phyloP scores from a whole-genome alignment of 495 filamentous ascomycete genomes.

The Amniculicola lignicola region DNA sequence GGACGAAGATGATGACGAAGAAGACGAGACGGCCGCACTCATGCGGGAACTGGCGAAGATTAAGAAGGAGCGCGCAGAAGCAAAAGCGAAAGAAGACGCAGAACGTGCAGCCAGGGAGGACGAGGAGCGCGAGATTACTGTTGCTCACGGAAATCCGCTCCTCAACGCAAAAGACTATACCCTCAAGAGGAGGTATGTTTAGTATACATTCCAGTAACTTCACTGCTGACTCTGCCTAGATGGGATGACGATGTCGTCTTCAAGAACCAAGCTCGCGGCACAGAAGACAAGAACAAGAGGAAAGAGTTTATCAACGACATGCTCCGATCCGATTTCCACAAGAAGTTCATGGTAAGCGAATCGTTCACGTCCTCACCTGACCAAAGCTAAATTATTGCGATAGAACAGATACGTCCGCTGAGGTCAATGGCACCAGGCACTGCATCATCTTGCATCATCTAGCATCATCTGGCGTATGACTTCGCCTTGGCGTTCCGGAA shows the following conservation, averaged over 20 bases:
- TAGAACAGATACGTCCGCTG: constrained; percentile 63
- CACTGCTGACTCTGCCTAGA: constrained; percentile 29
- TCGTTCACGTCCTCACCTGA: background rate
- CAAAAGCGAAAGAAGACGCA: constrained; percentile 70
- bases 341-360: constrained; percentile 83
- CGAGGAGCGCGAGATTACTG: constrained; percentile 79
- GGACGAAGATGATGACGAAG: constrained; percentile 73
- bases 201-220: no score
- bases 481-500: constrained; percentile 4
- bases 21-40: constrained; percentile 86
- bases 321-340: constrained; percentile 93
- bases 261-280: constrained; percentile 95
- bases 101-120: constrained; percentile 74
- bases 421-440: constrained; percentile 14
- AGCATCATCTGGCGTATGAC: constrained; percentile 10
- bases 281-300: constrained; percentile 81
- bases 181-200: constrained; percentile 69
- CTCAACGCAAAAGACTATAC: constrained; percentile 75
- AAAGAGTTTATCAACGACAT: constrained; percentile 98
- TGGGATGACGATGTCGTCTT: constrained; percentile 99
- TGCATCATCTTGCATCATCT: constrained; percentile 7
- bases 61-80: constrained; percentile 80
- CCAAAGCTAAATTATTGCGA: constrained; percentile 41
- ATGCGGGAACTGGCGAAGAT: constrained; percentile 94
- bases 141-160: constrained; percentile 88